Evolutionary conservation across 2,329 filamentous ascomycete genomes (phyloP), one percentile per base, ranked within the genome.

Genomic region (Didymella glomerata): DNA sequence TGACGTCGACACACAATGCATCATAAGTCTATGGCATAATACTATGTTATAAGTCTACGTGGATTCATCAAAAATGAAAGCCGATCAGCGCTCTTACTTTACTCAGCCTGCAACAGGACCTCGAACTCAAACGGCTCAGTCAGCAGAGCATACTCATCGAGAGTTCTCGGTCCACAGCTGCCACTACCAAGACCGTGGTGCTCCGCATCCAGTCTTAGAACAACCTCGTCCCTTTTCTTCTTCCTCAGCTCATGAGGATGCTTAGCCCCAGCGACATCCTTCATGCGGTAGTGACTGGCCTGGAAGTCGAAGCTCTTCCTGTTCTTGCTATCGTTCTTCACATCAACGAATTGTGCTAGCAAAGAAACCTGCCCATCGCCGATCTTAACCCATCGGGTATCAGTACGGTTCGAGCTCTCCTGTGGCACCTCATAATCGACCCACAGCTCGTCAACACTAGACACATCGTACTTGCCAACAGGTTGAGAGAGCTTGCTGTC

Each of bases 371-470:
- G 61, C 13, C 49, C 54, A 9, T 67, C 60, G 11, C 56, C 51
- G 6, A 76, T 16, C 11, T 76, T 75, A 3, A 90, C 73, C 84
- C 86, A 90, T 7, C 84, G 79, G 0, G 84, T 85, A 32, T 85
- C 85, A 54, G 84, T 85, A 14, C 85, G 80, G 70, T 90, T 91
- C 1, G 86, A 86, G 51, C 84, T 86, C 66, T 91, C 88, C 70
- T 91, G 88, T 0, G 88, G 88, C 22, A 87, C 86, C 18, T 91
- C 88, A 66, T 90, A 90, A 1, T 80, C 78, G 0, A 82, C 81
- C 68, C 84, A 83, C 25, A 90, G 78, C 0, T 83, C 80, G 1
- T 80, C 77, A 1, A 87, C 76, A 1, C 65, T 66, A 11, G 72
- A 66, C 0, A 68, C 70, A 73, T 80, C 86, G 40, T 85, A 77